Evolutionary conservation across 139 green algal species (phyloP).

Genomic region (Closterium sp.): DNA sequence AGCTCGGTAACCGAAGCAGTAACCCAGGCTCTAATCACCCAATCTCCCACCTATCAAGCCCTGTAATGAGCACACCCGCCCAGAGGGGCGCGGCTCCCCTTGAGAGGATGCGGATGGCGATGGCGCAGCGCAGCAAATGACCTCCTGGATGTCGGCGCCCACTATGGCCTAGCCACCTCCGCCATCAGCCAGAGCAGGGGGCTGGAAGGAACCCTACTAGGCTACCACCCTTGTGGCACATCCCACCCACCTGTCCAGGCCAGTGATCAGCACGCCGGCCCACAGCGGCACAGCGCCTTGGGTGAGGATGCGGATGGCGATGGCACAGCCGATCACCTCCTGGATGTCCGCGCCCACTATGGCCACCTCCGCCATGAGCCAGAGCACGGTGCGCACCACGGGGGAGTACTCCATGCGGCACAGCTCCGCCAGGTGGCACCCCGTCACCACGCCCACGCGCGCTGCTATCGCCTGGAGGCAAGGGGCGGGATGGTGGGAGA

Average conservation of each 20-base stretch:
- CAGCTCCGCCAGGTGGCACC: slow-evolving; percentile 75
- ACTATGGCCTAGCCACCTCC: no score
- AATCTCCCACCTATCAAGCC: slow-evolving; percentile 16
- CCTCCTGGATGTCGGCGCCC: no score
- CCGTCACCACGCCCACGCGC: slow-evolving; percentile 78
- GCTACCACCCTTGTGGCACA: not conserved
- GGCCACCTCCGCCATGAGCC: slow-evolving; percentile 41
- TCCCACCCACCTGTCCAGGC: slow-evolving; percentile 21
- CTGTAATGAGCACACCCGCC: slow-evolving; percentile 37
- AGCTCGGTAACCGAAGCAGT: no score
- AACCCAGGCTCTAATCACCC: no score
- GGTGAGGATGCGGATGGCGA: slow-evolving; percentile 21
- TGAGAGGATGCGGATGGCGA: slow-evolving; percentile 29
- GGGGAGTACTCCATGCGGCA: slow-evolving; percentile 60
- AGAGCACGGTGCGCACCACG: slow-evolving; percentile 4
- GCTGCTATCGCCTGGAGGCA: slow-evolving; percentile 72
- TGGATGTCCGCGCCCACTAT: slow-evolving; percentile 56
- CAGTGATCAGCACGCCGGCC: slow-evolving; percentile 27
- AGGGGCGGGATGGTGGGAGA: not conserved
- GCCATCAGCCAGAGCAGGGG: no score
- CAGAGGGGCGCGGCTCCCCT: slow-evolving; percentile 17
- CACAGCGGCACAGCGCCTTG: slow-evolving; percentile 22
- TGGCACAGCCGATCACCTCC: slow-evolving; percentile 52
- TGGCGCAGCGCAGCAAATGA: slow-evolving; percentile 25
- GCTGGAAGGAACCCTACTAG: no score